Evolutionary conservation across 169 alveolate species (phyloP).

Genomic region (Eimeria necatrix): DNA sequence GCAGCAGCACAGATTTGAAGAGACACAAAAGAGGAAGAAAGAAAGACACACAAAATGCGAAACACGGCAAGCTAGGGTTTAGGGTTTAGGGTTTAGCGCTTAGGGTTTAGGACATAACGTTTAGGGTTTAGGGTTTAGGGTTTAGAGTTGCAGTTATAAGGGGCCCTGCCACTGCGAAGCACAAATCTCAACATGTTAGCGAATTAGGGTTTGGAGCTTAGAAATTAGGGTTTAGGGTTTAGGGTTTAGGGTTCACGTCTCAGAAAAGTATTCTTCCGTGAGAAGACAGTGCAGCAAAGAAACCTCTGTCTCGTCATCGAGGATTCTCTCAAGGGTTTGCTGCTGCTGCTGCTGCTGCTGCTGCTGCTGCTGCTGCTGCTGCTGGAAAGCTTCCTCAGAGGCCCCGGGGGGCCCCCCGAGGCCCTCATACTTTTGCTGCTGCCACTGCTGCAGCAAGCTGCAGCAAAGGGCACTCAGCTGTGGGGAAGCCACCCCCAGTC

Average conservation of each 20-base stretch:
- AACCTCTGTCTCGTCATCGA: not conserved
- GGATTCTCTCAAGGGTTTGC: not conserved
- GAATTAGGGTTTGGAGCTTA: not conserved
- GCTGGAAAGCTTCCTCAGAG: too few relatives aligned
- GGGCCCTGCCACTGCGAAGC: too few relatives aligned
- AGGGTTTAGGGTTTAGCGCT: slow-evolving; percentile 28
- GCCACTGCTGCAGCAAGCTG: not conserved
- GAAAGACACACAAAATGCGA: not conserved
- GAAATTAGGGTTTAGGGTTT: too few relatives aligned
- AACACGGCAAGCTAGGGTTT: not conserved
- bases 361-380: slow-evolving; percentile 6
- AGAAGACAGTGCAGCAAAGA: not conserved
- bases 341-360: not conserved
- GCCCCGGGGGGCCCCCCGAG: too few relatives aligned
- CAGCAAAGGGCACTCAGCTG: not conserved
- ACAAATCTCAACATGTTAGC: not conserved
- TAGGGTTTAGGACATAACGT: slow-evolving; percentile 8
- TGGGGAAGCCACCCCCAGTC: not conserved
- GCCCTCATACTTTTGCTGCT: not conserved
- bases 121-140: not conserved
- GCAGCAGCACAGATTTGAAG: not conserved
- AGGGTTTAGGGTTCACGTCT: not conserved
- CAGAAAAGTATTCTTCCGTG: not conserved
- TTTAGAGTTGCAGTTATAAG: too few relatives aligned
- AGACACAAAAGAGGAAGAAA: not conserved